phyloP scores from a whole-genome alignment of 805 yeast genomes.

The Zygoascus tannicola region DNA sequence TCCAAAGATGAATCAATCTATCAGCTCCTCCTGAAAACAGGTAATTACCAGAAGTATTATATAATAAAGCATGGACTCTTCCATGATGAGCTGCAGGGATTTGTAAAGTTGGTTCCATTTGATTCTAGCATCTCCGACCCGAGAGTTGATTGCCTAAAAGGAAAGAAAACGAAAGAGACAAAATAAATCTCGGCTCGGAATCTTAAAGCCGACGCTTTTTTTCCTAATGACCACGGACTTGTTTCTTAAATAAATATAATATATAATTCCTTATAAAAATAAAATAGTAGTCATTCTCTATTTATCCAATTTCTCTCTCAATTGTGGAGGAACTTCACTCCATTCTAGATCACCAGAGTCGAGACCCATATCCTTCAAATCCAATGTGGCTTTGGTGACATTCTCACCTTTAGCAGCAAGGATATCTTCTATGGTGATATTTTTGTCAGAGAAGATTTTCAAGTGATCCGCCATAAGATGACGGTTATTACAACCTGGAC shows the following conservation, averaged over 20 bases:
- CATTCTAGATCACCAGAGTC: conserved; percentile 23
- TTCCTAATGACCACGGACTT: too few species aligned
- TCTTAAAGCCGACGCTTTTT: too few species aligned
- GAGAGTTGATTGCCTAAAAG: too few species aligned
- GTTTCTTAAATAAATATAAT: too few species aligned
- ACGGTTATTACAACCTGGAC: conserved; percentile 83
- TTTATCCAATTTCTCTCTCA: too few species aligned
- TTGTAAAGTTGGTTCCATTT: neutral
- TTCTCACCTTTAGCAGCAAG: conserved; percentile 67
- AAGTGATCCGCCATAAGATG: conserved; percentile 87
- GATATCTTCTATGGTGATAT: conserved; percentile 72
- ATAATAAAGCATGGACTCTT: conserved; percentile 21
- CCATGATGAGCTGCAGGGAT: conserved; percentile 15
- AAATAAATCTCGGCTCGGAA: too few species aligned
- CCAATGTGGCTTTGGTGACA: conserved; percentile 36
- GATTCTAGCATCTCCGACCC: too few species aligned
- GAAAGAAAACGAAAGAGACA: too few species aligned
- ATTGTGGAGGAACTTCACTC: conserved; percentile 19
- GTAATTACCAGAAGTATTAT: conserved; percentile 22
- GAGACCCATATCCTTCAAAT: conserved; percentile 1
- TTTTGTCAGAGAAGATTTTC: conserved; percentile 69
- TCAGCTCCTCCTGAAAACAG: conserved; percentile 27
- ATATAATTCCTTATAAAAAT: too few species aligned
- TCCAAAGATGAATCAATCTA: conserved; percentile 21
- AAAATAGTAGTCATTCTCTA: too few species aligned